Conservation (phyloP, 768 basidiomycete genomes). For the Punctularia strigosozonata region DNA sequence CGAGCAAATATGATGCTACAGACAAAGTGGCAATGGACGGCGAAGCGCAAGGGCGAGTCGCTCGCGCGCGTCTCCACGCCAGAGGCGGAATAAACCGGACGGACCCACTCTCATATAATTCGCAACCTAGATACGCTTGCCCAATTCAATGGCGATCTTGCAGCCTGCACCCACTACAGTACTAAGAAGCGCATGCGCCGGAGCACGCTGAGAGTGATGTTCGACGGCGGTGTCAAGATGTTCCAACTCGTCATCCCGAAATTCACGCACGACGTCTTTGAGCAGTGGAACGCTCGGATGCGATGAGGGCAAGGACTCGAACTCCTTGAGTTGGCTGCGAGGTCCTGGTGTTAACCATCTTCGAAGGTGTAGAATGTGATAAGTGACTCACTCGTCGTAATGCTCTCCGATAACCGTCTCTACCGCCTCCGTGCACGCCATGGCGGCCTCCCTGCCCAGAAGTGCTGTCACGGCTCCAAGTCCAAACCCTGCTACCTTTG, state of each 20-base stretch:
- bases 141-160: conserved; percentile 81
- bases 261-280: conserved; percentile 62
- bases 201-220: conserved; percentile 79
- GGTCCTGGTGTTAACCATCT: background rate
- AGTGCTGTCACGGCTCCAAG: conserved; percentile 79
- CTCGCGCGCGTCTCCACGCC: conserved; percentile 18
- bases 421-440: conserved; percentile 98
- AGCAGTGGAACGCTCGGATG: conserved; percentile 76
- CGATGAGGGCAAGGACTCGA: conserved; percentile 46
- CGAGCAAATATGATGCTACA: conserved; percentile 12
- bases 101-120: conserved; percentile 5
- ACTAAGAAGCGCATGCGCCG: conserved; percentile 84
- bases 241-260: conserved; percentile 90
- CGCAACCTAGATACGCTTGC: conserved; percentile 56
- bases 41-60: conserved; percentile 34
- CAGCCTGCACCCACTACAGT: conserved; percentile 79
- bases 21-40: conserved; percentile 44
- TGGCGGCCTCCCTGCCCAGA: conserved; percentile 86
- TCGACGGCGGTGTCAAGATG: conserved; percentile 88
- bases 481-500: conserved; percentile 79
- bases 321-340: conserved; percentile 67
- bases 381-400: conserved; percentile 81
- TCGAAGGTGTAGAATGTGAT: background rate
- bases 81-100: conserved; percentile 8
- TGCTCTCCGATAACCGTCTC: conserved; percentile 98